A percentile compares a stretch with the other conserved stretches of the same genome.
phyloP scores from a whole-genome alignment of 169 alveolate genomes.

The Eimeria tenella region DNA sequence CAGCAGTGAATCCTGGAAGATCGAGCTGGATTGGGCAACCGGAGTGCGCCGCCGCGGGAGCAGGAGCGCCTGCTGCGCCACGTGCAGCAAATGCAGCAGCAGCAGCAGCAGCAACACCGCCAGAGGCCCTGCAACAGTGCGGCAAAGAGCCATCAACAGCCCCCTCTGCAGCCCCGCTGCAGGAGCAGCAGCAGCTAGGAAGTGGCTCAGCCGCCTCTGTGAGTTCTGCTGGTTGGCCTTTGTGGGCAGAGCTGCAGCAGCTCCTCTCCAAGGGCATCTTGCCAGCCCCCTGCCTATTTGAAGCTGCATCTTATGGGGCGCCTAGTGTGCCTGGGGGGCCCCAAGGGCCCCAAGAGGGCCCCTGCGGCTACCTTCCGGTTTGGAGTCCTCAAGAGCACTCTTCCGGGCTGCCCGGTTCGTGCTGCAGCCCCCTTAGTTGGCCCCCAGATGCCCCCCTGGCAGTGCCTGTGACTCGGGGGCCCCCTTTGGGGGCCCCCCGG shows the following conservation, averaged over 20 bases:
- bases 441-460: background rate
- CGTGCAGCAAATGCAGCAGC: background rate
- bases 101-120: background rate
- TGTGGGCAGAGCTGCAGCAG: slow-evolving; percentile 27
- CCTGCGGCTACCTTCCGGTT: too few species aligned
- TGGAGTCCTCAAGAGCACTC: too few species aligned
- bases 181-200: slow-evolving; percentile 26
- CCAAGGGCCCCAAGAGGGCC: too few species aligned
- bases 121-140: background rate
- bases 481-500: background rate
- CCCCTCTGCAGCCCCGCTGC: background rate
- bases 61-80: background rate
- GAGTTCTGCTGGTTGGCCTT: background rate
- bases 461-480: background rate
- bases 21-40: too few species aligned
- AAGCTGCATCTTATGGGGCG: background rate
- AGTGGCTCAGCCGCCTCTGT: background rate
- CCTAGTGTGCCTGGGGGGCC: too few species aligned
- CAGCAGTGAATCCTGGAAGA: background rate
- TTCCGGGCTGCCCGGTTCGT: too few species aligned
- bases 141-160: background rate
- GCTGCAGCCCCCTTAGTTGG: too few species aligned
- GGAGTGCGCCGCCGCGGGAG: background rate
- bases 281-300: background rate
- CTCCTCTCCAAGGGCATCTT: background rate